Percentiles rank a stretch among this genome's conserved stretches.
phyloP scores from a whole-genome alignment of 441 rosid species.

The Daphne laureola region DNA sequence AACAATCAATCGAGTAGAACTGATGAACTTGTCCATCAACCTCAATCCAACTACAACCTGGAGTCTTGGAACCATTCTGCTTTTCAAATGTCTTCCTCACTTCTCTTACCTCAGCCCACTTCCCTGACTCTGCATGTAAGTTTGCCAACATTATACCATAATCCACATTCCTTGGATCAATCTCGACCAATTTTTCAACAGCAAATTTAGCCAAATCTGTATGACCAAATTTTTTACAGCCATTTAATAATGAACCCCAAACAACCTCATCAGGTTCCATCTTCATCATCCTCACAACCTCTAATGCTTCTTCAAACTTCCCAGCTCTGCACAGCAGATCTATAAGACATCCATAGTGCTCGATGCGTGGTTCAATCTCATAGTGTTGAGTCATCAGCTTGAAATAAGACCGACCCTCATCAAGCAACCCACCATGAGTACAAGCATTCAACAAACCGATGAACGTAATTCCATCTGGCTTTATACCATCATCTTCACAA shows the following conservation, averaged over 20 bases:
- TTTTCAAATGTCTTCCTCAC: constrained; percentile 58
- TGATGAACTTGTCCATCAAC: constrained; percentile 52
- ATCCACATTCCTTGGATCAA: constrained; percentile 63
- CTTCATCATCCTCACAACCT: constrained; percentile 33
- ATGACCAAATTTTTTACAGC: constrained; percentile 41
- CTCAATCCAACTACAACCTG: constrained; percentile 92
- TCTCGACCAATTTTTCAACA: constrained; percentile 46
- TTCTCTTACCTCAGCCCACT: constrained; percentile 62
- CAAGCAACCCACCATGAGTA: constrained; percentile 53
- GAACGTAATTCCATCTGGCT: constrained; percentile 47
- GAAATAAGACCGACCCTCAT: constrained; percentile 39
- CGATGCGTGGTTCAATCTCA: constrained; percentile 38
- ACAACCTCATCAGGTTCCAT: constrained; percentile 58
- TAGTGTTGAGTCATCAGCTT: constrained; percentile 34
- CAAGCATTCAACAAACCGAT: constrained; percentile 59
- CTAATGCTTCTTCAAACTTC: constrained; percentile 42
- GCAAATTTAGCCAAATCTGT: constrained; percentile 61
- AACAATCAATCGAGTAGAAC: constrained; percentile 54
- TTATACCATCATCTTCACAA: constrained; percentile 14
- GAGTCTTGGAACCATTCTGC: constrained; percentile 52
- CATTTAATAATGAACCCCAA: constrained; percentile 60
- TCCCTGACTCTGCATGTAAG: constrained; percentile 57
- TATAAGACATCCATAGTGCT: constrained; percentile 60
- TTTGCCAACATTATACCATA: constrained; percentile 71
- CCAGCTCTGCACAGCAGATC: constrained; percentile 68